Evolutionary conservation across 2,329 filamentous ascomycete species (phyloP), one percentile per base, ranked within the genome.

Genomic region (Aphanocladium album): DNA sequence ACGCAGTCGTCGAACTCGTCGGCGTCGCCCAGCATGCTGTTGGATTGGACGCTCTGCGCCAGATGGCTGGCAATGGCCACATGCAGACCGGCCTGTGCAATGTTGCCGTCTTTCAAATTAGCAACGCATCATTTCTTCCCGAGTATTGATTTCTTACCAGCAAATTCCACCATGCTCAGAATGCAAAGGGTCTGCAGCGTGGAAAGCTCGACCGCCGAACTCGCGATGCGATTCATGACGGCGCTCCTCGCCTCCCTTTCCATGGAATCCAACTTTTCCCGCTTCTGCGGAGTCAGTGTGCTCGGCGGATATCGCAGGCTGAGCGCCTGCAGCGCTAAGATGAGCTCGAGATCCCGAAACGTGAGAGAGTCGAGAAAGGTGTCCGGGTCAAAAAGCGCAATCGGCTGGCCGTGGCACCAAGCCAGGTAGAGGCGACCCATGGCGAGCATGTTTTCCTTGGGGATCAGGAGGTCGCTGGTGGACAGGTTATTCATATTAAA

Each of bases 361-460:
- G 69, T 64, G 7, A 81, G 65, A 41, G 70, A 76, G 6, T 68
- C 62, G 9, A 80, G 59, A 62, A 82, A 80, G 1, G 64, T 71
- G 4, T 71, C 68, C 12, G 72, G 65, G 19, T 75, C 69, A 55
- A 83, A 83, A 0, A 83, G 68, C 17, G 76, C 74, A 23, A 83
- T 69, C 6, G 80, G 79, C 55, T 83, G 80, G 25, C 74, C 77
- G 57, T 82, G 77, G 59, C 79, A 80, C 63, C 78, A 82, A 5
- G 72, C 65, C 3, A 81, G 64, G 64, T 82, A 83, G 2, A 75
- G 66, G 50, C 77, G 70, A 14, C 64, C 67, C 21, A 60, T 62
- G 9, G 62, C 56, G 16, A 62, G 33, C 23, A 68, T 35, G 17
- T 50, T 60, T 25, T 60, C 57, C 43, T 63, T 60, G 27, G 57